A percentile compares a stretch with the other conserved stretches of the same genome.
phyloP scores from a whole-genome alignment of 1,139 yeast genomes.

The Candida albicans region DNA sequence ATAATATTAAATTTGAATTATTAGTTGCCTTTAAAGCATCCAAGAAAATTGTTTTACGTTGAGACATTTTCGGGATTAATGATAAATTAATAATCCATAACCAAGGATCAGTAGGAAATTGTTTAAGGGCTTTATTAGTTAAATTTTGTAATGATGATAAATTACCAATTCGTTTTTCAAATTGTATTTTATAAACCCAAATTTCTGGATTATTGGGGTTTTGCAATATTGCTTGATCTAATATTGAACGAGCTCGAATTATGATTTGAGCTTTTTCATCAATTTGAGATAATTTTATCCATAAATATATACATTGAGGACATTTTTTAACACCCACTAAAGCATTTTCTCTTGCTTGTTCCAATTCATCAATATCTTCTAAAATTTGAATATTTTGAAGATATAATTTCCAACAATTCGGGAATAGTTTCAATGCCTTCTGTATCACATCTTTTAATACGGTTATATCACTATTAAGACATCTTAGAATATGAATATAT shows the following conservation, averaged over 20 bases:
- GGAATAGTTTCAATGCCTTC: conserved; percentile 48
- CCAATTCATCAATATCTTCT: conserved; percentile 24
- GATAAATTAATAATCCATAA: conserved; percentile 65
- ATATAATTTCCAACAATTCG: conserved; percentile 50
- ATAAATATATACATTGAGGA: conserved; percentile 46
- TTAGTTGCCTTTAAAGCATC: conserved; percentile 73
- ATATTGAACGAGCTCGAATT: conserved; percentile 67
- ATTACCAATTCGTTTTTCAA: conserved; percentile 58
- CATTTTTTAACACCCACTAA: conserved; percentile 50
- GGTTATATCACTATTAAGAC: conserved; percentile 27
- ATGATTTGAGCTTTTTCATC: conserved; percentile 45
- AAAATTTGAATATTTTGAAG: conserved; percentile 61
- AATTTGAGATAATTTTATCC: conserved; percentile 55
- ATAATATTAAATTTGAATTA: conserved; percentile 58
- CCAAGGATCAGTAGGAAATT: conserved; percentile 56
- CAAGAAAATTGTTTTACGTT: conserved; percentile 62
- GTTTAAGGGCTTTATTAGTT: conserved; percentile 59
- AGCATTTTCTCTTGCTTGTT: conserved; percentile 50
- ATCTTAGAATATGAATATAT: conserved; percentile 57
- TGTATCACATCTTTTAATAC: conserved; percentile 30
- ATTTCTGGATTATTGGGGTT: conserved; percentile 51
- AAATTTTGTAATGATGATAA: conserved; percentile 54
- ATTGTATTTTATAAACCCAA: conserved; percentile 57
- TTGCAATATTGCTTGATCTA: conserved; percentile 65
- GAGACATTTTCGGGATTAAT: conserved; percentile 51